phyloP scores from a whole-genome alignment of 352 stramenopile species.

The Phytophthora fragariae region DNA sequence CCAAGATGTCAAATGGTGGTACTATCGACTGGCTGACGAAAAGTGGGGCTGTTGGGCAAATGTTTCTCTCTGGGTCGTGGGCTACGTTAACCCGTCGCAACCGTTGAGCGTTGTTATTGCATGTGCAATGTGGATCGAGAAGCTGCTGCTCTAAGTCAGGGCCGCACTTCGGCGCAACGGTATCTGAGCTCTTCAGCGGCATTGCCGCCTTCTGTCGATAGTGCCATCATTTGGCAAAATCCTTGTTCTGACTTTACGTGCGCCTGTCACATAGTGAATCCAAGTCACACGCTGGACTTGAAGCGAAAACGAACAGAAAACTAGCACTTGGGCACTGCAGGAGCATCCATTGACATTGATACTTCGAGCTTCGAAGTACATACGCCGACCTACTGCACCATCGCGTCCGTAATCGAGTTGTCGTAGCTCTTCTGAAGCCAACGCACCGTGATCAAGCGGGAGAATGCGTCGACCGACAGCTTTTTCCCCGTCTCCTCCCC shows the following conservation, averaged over 20 bases:
- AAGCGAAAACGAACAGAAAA: constrained; percentile 25
- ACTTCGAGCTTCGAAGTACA: not conserved
- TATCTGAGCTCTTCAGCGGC: not conserved
- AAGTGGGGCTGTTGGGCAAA: not conserved
- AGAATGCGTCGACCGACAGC: constrained; percentile 45
- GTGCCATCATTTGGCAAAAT: not conserved
- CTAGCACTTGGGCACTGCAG: constrained; percentile 1
- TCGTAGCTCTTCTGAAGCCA: constrained; percentile 83
- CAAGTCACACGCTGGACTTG: constrained; percentile 30
- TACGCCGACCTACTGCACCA: constrained; percentile 8
- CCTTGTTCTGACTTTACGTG: not conserved
- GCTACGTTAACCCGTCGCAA: not conserved
- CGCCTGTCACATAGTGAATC: constrained; percentile 17
- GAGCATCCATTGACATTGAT: not conserved
- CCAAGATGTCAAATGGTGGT: not conserved
- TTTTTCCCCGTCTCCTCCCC: constrained; percentile 11
- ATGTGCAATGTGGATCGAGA: not conserved
- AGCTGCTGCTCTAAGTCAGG: not conserved
- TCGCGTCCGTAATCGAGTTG: constrained; percentile 20
- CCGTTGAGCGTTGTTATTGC: not conserved
- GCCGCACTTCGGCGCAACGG: not conserved
- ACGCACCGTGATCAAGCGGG: constrained; percentile 49
- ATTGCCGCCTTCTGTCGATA: not conserved
- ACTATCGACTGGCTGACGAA: not conserved
- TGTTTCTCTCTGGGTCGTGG: not conserved